A percentile compares a stretch with the other conserved stretches of the same genome.
Conservation (phyloP, 352 stramenopile genomes). For the Pythium brachiatum region DNA sequence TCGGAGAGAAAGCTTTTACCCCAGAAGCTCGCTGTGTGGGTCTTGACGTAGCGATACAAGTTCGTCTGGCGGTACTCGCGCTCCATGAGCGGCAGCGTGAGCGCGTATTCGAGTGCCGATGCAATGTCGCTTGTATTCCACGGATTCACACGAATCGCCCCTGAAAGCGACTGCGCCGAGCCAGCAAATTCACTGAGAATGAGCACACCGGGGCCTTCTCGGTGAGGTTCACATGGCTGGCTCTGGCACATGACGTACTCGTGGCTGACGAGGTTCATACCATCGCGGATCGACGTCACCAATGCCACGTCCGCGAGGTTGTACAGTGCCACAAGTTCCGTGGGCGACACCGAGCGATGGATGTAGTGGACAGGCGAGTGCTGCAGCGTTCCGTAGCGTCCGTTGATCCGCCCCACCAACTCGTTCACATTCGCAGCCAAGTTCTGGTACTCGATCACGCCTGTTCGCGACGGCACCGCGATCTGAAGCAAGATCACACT, state of each 20-base stretch:
- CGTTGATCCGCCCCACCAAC: constrained; percentile 88
- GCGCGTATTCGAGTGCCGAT: constrained; percentile 58
- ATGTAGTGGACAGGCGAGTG: constrained; percentile 90
- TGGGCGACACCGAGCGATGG: constrained; percentile 68
- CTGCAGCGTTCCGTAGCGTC: constrained; percentile 77
- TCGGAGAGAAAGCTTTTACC: constrained; percentile 78
- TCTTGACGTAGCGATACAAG: constrained; percentile 84
- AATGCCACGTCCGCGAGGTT: constrained; percentile 88
- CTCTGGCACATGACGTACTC: constrained; percentile 89
- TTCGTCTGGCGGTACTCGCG: constrained; percentile 85
- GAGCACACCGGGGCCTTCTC: constrained; percentile 75
- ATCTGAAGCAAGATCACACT: constrained; percentile 95
- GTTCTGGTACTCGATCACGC: constrained; percentile 84
- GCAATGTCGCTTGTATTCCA: constrained; percentile 86
- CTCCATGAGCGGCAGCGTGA: constrained; percentile 81
- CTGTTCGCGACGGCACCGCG: constrained; percentile 86
- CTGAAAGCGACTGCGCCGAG: constrained; percentile 82
- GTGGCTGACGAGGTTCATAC: constrained; percentile 90
- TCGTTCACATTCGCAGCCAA: constrained; percentile 83
- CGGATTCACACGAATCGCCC: constrained; percentile 87
- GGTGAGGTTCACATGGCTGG: constrained; percentile 47
- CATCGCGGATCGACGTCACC: constrained; percentile 88
- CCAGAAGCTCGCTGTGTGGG: constrained; percentile 84
- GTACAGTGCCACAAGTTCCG: constrained; percentile 87
- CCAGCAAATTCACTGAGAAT: constrained; percentile 89